Base-by-base conservation (phyloP, 331 rosid species). In the Quercus phellos region DNA sequence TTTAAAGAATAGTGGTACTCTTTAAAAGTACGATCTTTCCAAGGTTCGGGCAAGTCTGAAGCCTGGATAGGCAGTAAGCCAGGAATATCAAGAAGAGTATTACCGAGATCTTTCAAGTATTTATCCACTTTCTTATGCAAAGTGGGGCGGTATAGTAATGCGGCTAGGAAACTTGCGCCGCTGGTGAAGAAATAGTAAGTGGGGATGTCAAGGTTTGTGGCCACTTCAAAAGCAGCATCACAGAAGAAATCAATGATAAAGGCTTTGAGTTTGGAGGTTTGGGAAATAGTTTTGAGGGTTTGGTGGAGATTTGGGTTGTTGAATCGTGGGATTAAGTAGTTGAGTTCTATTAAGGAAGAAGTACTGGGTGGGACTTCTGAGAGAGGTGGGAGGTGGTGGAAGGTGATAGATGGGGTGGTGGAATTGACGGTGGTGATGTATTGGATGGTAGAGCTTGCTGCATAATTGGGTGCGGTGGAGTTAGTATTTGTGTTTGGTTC, bases 161-260 rank as follows among this genome's bases (percentile, higher is more conserved):
- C 6, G 1, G 64, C 70, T 2, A 84, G 75, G 19, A 55, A 32
- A 55, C 71, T 5, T 5, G 86, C 83, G 6, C 74, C 63, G 1
- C 79, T 63, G 19, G 90, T 74, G 74, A 30, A 74, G 75, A 70
- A 86, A 56, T 72, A 79, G 69, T 63, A 86, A 16, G 81, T 74
- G 22, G 88, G 84, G 67, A 86, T 80, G 59, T 64, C 27, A 50
- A 85, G 77, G 0, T 32, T 4, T 0, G 55, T 29, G 16, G 83
- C 66, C 12, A 84, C 24, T 1, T 66, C 55, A 6, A 70, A 68
- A 2, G 86, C 71, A 0, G 79, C 68, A 38, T 66, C 78, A 74
- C 82, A 79, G 80, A 88, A 82, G 77, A 81, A 74, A 74, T 88
- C 90, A 29, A 86, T n/a, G 74, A 88, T 51, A 70, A 88, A 64